Base-by-base conservation (phyloP, 257 asterid species). In the Knoxia roxburghii region DNA sequence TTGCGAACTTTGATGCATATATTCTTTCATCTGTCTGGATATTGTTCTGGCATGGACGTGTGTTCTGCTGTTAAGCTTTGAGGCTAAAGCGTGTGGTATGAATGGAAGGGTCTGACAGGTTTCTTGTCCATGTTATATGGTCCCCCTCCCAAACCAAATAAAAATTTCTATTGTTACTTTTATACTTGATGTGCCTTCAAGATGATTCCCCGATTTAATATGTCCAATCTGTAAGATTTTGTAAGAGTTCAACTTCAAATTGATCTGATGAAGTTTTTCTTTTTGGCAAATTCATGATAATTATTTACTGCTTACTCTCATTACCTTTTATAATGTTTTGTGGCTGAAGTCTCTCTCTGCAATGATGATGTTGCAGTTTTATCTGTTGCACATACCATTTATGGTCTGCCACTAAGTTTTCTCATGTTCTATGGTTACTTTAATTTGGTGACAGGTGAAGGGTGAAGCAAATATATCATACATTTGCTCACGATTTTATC, bases 391-490 rank as follows among this genome's bases (percentile, higher is more conserved):
- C 20, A 20, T 4, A 62, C 46, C 17, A 5, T 10, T 64, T 29
- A 27, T 2, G 1, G 23, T 49, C 30, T 63, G 43, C 48, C 15
- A 48, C 8, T 13, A 5, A 46, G 46, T 46, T 29, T 43, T 32
- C 68, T 64, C 7, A 30, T 65, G 32, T 65, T 33, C 41, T 59
- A 48, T 21, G 4, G 7, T 0, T 65, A 18, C 21, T 65, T 46
- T 32, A 9, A 20, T 9, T 12, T 30, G n/a, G 35, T 18, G n/a
- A 4, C 17, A 90, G 97, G 93, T 90, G 76, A 79, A 80, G 77
- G 95, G 97, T 48, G 97, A 90, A 84, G 93, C 86, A 65, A 92
- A 92, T 84, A 89, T 92, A 79, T 88, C 98, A 54, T 92, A 92
- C 84, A 92, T 92, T 72, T 92, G 98, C 79, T 92, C 98, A 6